These are phyloP conservation scores for Exophiala xenobiotica DNA, from an alignment of 2,329 filamentous ascomycete genomes.

Conservation along the genomic window DNA sequence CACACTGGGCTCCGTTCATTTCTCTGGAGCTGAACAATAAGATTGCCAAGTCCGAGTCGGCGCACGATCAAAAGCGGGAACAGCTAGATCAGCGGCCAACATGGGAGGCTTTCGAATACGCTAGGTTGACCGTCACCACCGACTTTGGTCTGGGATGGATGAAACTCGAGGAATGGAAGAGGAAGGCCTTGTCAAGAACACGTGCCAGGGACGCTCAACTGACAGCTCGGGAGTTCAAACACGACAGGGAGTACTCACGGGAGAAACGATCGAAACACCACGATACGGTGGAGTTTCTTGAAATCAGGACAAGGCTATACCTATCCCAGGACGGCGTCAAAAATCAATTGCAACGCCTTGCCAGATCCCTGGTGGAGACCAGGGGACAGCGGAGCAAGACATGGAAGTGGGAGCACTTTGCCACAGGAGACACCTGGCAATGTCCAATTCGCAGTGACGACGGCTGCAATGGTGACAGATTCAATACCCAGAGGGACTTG, in stretches of 20 bases:
- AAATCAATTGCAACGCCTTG: neutral
- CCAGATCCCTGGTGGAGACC: neutral
- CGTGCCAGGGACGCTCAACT: neutral
- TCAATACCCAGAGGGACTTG: neutral
- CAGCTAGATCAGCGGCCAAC: too few species aligned
- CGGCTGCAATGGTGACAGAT: neutral
- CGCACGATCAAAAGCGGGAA: neutral
- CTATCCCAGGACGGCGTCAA: neutral
- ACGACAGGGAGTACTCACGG: neutral
- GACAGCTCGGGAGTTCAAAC: neutral
- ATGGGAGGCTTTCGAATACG: too few species aligned
- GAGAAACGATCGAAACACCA: neutral
- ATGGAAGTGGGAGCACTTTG: neutral
- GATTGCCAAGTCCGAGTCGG: neutral
- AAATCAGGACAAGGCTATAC: neutral
- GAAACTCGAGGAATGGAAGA: neutral
- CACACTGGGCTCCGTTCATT: neutral
- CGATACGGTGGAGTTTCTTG: neutral
- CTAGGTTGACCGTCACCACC: neutral
- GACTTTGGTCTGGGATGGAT: neutral
- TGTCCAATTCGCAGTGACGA: neutral
- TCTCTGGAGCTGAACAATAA: neutral
- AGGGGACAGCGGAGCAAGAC: neutral
- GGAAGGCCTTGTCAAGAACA: neutral
- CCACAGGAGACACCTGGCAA: neutral